A percentile compares a stretch with the other conserved stretches of the same genome.
These are phyloP conservation scores for Rhodomyrtus psidioides DNA, from an alignment of 441 rosid genomes.

Conservation along the genomic window DNA sequence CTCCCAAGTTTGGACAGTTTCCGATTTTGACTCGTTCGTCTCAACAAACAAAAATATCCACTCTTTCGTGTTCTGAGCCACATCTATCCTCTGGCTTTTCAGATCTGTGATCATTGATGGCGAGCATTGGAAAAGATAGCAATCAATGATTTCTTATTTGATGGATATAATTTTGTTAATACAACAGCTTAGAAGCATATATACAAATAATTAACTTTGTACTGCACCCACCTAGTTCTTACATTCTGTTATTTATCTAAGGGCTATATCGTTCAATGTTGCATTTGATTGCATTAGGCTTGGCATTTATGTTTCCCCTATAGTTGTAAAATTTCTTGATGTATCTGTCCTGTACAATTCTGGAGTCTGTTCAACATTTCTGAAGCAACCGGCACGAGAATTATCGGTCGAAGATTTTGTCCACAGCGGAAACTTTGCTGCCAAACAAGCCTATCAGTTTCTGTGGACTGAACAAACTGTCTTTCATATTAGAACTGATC, in stretches of 20 bases:
- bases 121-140: not conserved
- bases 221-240: not conserved
- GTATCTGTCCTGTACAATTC: not conserved
- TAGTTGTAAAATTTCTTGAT: not conserved
- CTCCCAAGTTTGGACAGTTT: not conserved
- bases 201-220: not conserved
- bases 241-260: not conserved
- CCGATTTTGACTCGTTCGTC: not conserved
- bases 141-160: not conserved
- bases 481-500: not conserved
- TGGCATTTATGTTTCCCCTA: not conserved
- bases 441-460: not conserved
- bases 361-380: not conserved
- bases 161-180: not conserved
- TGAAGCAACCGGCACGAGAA: not conserved
- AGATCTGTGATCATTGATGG: not conserved
- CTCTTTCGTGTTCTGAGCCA: not conserved
- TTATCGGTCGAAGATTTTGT: not conserved
- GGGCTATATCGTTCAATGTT: not conserved
- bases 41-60: not conserved
- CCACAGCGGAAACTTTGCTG: not conserved
- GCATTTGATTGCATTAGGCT: not conserved
- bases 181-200: not conserved
- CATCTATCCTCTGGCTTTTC: not conserved
- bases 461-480: not conserved